Evolutionary conservation across 2,329 filamentous ascomycete species (phyloP).

Genomic region (Penicillium frequentans): DNA sequence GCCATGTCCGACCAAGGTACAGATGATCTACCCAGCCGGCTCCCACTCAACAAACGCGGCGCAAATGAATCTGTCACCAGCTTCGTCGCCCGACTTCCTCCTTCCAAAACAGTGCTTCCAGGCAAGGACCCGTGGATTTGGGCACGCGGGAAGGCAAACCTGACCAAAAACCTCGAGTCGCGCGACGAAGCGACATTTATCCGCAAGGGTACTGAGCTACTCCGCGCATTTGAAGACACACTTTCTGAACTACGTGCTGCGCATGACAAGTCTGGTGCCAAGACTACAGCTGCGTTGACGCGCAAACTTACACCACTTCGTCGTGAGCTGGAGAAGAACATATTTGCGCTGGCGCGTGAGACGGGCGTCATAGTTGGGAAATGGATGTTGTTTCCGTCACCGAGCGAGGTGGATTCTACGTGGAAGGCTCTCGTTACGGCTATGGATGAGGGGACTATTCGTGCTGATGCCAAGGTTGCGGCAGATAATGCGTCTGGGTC

Average conservation of each 20-base stretch:
- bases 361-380: conserved; percentile 66
- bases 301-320: conserved; percentile 44
- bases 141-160: conserved; percentile 60
- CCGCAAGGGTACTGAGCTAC: conserved; percentile 55
- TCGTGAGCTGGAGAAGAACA: conserved; percentile 50
- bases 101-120: conserved; percentile 57
- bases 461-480: conserved; percentile 71
- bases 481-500: conserved; percentile 45
- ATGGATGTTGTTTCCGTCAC: conserved; percentile 35
- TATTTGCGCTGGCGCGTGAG: conserved; percentile 62
- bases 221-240: conserved; percentile 50
- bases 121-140: conserved; percentile 67
- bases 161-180: conserved; percentile 29
- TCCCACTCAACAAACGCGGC: conserved; percentile 14
- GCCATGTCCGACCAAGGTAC: neutral
- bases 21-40: neutral
- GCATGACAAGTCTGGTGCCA: conserved; percentile 41
- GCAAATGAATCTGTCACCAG: conserved; percentile 61
- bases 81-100: conserved; percentile 69
- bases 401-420: conserved; percentile 22
- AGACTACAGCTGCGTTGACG: conserved; percentile 33
- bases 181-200: conserved; percentile 53
- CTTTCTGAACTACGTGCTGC: conserved; percentile 53
- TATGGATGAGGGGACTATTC: conserved; percentile 66
- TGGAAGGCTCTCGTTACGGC: conserved; percentile 66